Base-by-base conservation (phyloP, 306 rosid genomes). In the Canavalia gladiata region DNA sequence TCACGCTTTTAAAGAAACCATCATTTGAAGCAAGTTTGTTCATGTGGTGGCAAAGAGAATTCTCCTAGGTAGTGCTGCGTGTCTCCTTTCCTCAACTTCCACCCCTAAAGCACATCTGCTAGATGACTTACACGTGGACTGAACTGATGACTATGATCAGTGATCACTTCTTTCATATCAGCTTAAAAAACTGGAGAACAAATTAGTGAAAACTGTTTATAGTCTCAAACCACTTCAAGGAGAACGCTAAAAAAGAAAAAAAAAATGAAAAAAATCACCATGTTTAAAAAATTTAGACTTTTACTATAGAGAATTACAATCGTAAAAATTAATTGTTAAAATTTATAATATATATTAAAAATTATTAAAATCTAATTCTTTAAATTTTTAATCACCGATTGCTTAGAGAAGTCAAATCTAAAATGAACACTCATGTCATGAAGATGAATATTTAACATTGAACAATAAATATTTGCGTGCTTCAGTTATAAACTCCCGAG, bases 41-140 rank as follows among this genome's bases (percentile, higher is more conserved):
- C 49, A 78, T 68, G 69, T 0, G 82, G 67, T 55, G 68, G 58
- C 75, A 67, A 41, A 67, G 57, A 54, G 45, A 52, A 77, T 65
- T 55, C 45, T 77, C 43, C 43, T 29, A 52, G 56, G 63, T 5
- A 55, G 68, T 55, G 83, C 70, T 47, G 68, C 76, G 76, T 68
- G 83, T 79, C 83, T 11, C 9, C n/a, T 25, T 35, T 47, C 54
- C 41, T 73, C 18, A 18, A 5, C 50, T 29, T 69, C 30, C 58
- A 65, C 60, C n/a, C 47, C 12, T 7, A 60, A 13, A 33, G 18
- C n/a, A 37, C 42, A 35, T 77, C 33, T 30, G 7, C 6, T 30
- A 55, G 28, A 5, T 29, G 7, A 78, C 35, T 29, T 41, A 18
- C 82, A 77, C 82, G 74, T 77, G 82, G 55, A 28, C 81, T 28